A percentile compares a stretch with the other conserved stretches of the same genome.
Evolutionary conservation across 176 grass and related monocot species (phyloP).

Genomic region (Oryza australiensis): DNA sequence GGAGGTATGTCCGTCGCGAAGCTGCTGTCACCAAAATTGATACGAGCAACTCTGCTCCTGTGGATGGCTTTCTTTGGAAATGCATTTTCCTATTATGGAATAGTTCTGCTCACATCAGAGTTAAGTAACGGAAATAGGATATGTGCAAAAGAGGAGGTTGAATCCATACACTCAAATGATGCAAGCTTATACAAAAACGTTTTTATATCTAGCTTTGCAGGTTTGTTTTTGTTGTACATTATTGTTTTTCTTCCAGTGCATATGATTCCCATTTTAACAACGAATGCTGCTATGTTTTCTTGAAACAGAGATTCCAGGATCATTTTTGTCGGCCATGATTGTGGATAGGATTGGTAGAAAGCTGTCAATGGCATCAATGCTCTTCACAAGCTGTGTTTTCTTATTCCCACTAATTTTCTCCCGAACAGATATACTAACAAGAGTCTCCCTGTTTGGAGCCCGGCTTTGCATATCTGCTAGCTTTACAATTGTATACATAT

Average conservation of each 20-base stretch:
- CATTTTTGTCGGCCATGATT: constrained; percentile 65
- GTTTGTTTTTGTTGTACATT: constrained; percentile 39
- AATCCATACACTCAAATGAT: constrained; percentile 54
- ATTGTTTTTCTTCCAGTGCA: neutral
- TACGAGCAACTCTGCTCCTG: constrained; percentile 85
- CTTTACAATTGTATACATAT: constrained; percentile 92
- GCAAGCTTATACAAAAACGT: constrained; percentile 82
- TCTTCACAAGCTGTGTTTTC: constrained; percentile 75
- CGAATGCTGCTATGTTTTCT: constrained; percentile 22
- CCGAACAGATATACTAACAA: constrained; percentile 61
- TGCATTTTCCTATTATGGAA: constrained; percentile 95
- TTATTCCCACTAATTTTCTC: constrained; percentile 81
- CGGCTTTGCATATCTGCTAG: constrained; percentile 83
- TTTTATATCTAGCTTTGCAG: constrained; percentile 95
- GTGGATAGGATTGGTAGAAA: constrained; percentile 88
- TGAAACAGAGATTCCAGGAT: constrained; percentile 86
- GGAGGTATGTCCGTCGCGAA: constrained; percentile 60
- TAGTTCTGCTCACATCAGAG: constrained; percentile 91
- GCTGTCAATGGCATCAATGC: constrained; percentile 93
- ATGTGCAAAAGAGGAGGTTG: constrained; percentile 60
- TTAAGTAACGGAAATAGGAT: constrained; percentile 76
- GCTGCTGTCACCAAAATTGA: constrained; percentile 66
- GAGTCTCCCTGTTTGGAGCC: constrained; percentile 73
- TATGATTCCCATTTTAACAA: constrained; percentile 1
- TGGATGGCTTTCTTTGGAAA: constrained; percentile 99